Percentiles rank a stretch among this genome's conserved stretches.
These are phyloP conservation scores for Dryadomyces sulphureus DNA, from an alignment of 2,329 filamentous ascomycete species.

Conservation along the genomic window DNA sequence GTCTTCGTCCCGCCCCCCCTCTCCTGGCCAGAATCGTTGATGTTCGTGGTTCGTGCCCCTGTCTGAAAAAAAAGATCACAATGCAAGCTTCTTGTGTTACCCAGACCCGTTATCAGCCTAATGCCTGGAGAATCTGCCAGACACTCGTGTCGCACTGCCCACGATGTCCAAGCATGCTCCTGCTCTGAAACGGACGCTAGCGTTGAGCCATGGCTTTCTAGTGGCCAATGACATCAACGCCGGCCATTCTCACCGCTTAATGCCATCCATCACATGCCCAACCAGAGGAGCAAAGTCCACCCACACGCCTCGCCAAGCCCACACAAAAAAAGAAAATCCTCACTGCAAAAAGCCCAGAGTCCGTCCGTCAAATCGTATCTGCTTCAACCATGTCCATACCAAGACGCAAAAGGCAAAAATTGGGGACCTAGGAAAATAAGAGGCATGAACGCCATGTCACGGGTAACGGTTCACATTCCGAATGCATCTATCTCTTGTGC, in stretches of 20 bases:
- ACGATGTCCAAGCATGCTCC: constrained; percentile 1
- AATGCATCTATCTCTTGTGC: background rate
- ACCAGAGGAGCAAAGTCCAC: background rate
- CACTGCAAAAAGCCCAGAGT: background rate
- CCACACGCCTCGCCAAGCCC: background rate
- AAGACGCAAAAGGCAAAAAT: background rate
- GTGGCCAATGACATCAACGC: constrained; percentile 3
- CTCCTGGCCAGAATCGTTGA: too few species aligned
- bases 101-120: background rate
- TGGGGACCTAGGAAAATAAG: background rate
- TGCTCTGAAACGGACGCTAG: constrained; percentile 1
- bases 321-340: background rate
- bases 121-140: background rate
- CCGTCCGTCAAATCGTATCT: background rate
- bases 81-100: constrained; percentile 1
- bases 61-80: too few species aligned
- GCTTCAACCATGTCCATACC: background rate
- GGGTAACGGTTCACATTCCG: background rate
- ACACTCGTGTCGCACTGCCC: background rate
- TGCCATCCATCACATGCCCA: constrained; percentile 2
- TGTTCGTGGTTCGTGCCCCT: too few species aligned
- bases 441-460: background rate
- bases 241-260: constrained; percentile 1
- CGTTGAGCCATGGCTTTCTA: background rate
- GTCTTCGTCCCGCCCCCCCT: background rate